These are phyloP conservation scores for Salix purpurea DNA, from an alignment of 345 rosid genomes.

Conservation along the genomic window DNA sequence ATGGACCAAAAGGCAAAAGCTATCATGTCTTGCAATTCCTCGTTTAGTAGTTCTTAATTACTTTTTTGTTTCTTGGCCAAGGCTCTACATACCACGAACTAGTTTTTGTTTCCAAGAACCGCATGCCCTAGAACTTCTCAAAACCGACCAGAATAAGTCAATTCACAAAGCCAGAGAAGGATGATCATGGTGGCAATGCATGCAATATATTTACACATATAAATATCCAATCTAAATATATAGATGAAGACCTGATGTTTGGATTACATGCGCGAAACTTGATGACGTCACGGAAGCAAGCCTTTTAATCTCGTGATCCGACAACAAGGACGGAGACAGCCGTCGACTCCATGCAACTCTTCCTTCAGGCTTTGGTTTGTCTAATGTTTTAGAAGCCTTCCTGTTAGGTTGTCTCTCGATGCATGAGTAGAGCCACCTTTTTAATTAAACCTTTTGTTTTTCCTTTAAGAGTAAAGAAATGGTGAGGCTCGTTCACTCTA, in stretches of 20 bases:
- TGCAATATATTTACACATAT: neutral
- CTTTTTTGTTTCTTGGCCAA: neutral
- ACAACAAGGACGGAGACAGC: conserved; percentile 20
- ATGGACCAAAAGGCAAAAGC: neutral
- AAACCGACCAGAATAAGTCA: neutral
- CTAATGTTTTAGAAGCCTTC: neutral
- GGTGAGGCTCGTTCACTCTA: neutral
- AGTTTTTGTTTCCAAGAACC: conserved; percentile 2
- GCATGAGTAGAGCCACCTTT: neutral
- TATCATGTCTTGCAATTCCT: neutral
- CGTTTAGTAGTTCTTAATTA: too few species aligned
- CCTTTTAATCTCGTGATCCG: neutral
- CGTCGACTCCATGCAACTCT: neutral
- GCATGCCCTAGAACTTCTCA: neutral
- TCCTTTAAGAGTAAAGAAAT: neutral
- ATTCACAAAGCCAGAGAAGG: neutral
- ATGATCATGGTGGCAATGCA: neutral
- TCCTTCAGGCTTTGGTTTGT: neutral
- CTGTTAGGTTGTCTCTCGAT: neutral
- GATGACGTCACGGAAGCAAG: neutral
- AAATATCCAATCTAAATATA: neutral
- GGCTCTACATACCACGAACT: neutral
- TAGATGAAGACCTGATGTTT: neutral
- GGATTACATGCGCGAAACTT: neutral
- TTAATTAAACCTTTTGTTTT: neutral